phyloP scores from a whole-genome alignment of 2,329 filamentous ascomycete genomes.

The Fragosphaeria purpurea region DNA sequence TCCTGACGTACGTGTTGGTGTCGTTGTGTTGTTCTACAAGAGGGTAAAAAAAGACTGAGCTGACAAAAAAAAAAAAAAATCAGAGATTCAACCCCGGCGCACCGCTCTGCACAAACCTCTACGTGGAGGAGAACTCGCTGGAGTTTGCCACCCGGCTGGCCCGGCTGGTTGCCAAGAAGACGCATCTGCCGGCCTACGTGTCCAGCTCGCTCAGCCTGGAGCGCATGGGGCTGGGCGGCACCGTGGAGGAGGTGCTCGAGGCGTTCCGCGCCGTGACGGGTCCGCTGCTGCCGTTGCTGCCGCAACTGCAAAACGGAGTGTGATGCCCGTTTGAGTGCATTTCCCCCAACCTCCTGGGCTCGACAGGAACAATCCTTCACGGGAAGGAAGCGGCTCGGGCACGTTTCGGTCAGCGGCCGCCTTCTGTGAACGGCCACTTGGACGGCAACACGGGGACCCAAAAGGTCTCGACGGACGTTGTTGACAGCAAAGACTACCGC shows the following conservation, averaged over 20 bases:
- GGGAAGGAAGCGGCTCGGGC: too few species aligned
- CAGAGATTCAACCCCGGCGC: conserved; percentile 46
- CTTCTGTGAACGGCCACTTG: too few species aligned
- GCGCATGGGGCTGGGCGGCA: conserved; percentile 63
- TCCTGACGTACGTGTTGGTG: conserved; percentile 57
- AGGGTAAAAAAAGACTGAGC: neutral
- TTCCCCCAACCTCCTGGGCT: too few species aligned
- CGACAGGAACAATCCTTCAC: too few species aligned
- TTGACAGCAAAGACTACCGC: too few species aligned
- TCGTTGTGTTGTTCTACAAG: neutral
- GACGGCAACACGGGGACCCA: too few species aligned
- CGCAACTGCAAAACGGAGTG: conserved; percentile 14
- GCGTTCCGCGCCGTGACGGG: conserved; percentile 67
- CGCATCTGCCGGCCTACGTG: conserved; percentile 72
- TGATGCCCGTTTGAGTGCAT: neutral
- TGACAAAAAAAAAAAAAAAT: neutral
- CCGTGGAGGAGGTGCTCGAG: conserved; percentile 89
- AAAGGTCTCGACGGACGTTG: too few species aligned
- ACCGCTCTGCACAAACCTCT: conserved; percentile 70
- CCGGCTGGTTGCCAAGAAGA: conserved; percentile 67
- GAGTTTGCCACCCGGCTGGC: conserved; percentile 83
- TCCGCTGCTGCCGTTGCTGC: conserved; percentile 50
- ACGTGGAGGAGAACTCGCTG: conserved; percentile 61
- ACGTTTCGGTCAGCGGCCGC: too few species aligned
- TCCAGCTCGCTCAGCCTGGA: conserved; percentile 77